These are phyloP conservation scores for Prunus armeniaca DNA, from an alignment of 306 rosid genomes.

Conservation along the genomic window DNA sequence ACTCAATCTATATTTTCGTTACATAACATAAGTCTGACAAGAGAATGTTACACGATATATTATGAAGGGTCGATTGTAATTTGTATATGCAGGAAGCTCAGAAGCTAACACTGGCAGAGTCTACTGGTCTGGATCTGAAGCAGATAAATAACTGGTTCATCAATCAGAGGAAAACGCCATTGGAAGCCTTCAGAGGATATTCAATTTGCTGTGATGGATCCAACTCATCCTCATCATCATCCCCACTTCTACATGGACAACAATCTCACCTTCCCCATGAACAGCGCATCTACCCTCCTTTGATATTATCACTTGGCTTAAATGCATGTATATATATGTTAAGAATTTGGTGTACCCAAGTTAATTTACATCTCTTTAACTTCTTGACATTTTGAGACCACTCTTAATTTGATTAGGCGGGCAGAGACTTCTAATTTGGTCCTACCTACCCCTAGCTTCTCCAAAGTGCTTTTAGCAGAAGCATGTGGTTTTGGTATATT, in stretches of 20 bases:
- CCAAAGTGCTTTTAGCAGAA: background rate
- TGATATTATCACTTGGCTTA: background rate
- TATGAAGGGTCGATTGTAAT: background rate
- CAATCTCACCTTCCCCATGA: slow-evolving; percentile 38
- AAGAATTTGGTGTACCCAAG: background rate
- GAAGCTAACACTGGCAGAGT: slow-evolving; percentile 41
- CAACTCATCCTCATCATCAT: slow-evolving; percentile 10
- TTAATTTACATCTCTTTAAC: background rate
- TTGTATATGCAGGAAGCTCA: slow-evolving; percentile 37
- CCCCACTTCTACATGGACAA: slow-evolving; percentile 38
- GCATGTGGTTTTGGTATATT: too few species aligned
- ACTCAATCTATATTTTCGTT: too few species aligned
- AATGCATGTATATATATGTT: too few species aligned
- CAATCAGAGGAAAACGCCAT: slow-evolving; percentile 54
- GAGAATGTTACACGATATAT: background rate
- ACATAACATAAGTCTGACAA: too few species aligned
- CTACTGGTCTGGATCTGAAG: slow-evolving; percentile 47
- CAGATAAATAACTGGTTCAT: slow-evolving; percentile 61
- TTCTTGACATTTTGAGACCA: background rate
- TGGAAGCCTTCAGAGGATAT: slow-evolving; percentile 52
- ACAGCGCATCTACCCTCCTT: slow-evolving; percentile 36
- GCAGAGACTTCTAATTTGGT: background rate
- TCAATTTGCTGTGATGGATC: slow-evolving; percentile 44
- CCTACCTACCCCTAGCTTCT: background rate
- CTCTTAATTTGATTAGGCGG: background rate